A percentile compares a stretch with the other conserved stretches of the same genome.
phyloP scores from a whole-genome alignment of 192 early-diverging fungal genomes.

The Coemansia sp. region DNA sequence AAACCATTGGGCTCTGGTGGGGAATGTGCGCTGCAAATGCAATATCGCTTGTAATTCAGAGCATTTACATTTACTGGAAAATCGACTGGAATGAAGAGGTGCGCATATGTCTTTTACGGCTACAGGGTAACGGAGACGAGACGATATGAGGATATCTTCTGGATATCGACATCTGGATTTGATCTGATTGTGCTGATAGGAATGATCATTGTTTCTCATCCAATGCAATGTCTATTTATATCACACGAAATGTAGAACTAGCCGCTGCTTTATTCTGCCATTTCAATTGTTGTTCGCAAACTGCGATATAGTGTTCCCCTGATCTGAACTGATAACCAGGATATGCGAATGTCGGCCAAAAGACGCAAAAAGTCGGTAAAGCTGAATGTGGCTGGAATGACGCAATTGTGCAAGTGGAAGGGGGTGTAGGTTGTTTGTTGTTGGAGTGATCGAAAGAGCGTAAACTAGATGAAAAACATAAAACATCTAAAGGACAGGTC shows the following conservation, averaged over 20 bases:
- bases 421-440: not conserved
- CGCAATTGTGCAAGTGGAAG: not conserved
- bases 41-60: conserved; percentile 15
- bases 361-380: too few species aligned
- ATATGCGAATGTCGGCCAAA: too few species aligned
- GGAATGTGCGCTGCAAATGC: conserved; percentile 25
- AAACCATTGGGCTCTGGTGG: conserved; percentile 29
- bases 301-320: not conserved
- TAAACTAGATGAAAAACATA: not conserved
- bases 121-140: conserved; percentile 1
- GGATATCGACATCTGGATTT: not conserved
- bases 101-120: conserved; percentile 15
- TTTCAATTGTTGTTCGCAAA: not conserved
- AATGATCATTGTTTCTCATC: not conserved
- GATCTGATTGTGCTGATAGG: not conserved
- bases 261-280: too few species aligned
- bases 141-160: not conserved
- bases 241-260: not conserved
- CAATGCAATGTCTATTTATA: not conserved
- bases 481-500: not conserved
- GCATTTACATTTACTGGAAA: conserved; percentile 18
- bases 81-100: conserved; percentile 39
- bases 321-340: not conserved
- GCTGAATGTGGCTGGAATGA: not conserved
- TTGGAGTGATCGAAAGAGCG: not conserved